Percentiles rank a stretch among this genome's conserved stretches.
These are phyloP conservation scores for Viridothelium virens DNA, from an alignment of 495 filamentous ascomycete genomes.

Conservation along the genomic window DNA sequence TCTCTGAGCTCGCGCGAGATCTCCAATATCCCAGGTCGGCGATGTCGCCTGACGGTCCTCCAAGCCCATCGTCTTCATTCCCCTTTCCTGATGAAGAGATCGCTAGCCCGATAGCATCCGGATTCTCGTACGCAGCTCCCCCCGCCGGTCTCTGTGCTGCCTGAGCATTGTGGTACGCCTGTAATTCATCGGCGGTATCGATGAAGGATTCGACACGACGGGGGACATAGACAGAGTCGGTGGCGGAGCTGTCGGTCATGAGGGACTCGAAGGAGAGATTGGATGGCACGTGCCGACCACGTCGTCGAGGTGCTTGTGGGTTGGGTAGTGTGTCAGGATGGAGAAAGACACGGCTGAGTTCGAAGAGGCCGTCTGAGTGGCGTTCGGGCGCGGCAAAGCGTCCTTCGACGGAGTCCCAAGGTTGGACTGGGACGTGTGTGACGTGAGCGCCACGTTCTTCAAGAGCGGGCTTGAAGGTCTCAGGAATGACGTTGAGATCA, in stretches of 20 bases:
- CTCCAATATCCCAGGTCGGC: constrained; percentile 16
- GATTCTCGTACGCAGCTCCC: constrained; percentile 31
- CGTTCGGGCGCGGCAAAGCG: constrained; percentile 56
- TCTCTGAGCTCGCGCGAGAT: background rate
- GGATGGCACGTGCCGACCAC: background rate
- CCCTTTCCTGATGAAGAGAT: too few species aligned
- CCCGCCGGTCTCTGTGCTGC: constrained; percentile 31
- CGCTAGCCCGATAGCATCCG: too few species aligned
- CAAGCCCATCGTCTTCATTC: background rate
- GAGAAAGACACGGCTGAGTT: constrained; percentile 52
- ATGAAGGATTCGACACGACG: constrained; percentile 68
- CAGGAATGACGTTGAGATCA: constrained; percentile 84
- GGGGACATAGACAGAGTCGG: constrained; percentile 63
- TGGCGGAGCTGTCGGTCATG: constrained; percentile 51
- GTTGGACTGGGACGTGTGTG: constrained; percentile 52
- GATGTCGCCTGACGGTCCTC: constrained; percentile 12
- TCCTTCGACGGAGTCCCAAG: constrained; percentile 65
- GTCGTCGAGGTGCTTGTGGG: constrained; percentile 8
- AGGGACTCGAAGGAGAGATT: constrained; percentile 62
- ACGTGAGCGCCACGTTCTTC: constrained; percentile 34
- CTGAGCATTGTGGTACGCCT: constrained; percentile 26
- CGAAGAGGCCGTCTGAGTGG: constrained; percentile 54
- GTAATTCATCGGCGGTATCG: constrained; percentile 38
- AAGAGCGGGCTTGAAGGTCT: constrained; percentile 71
- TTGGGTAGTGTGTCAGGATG: too few species aligned